Base-by-base conservation (phyloP, 306 rosid species). In the Hylodesmum podocarpum region DNA sequence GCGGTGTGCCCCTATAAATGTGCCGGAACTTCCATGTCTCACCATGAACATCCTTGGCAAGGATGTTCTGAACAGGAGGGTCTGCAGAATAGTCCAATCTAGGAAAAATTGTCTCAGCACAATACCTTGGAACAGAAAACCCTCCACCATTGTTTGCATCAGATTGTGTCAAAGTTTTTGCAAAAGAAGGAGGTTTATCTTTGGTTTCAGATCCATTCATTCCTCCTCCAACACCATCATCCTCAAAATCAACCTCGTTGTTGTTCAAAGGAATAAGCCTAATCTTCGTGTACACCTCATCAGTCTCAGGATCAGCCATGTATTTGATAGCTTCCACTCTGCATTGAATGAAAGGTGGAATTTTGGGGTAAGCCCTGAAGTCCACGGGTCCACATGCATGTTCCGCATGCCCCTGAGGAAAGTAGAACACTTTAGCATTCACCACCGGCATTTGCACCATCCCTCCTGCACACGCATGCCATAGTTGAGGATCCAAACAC, bases 81-180 rank as follows among this genome's bases (percentile, higher is more conserved):
- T 82, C 92, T 0, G 85, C 87, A 0, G 92, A 61, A 75, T 87
- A 91, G 75, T 94, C 94, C 78, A 94, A 79, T 14, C 83, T 84
- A 29, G 98, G 98, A 31, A 94, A 94, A 50, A 94, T 90, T 0
- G 92, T 91, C 55, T 94, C 98, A 0, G 98, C 98, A 34, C 97
- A 91, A 43, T 83, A 88, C 50, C 97, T 82, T 0, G 98, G 98
- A 79, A 91, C 93, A 19, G 97, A 91, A 80, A 94, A 94, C 0
- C 97, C 97, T 2, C 97, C 97, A 5, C 98, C 98, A 68, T 93
- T 93, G 84, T 91, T 94, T 0, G 98, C 97, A 73, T 93, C 98
- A 0, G 98, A 93, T 27, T 93, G 98, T 0, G 98, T 93, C 87
- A 93, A 63, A 1, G 90, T 88, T 81, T 94, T 94, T 0, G 96